Evolutionary conservation across 2,329 filamentous ascomycete species (phyloP).

Genomic region (Neonectria sp.): DNA sequence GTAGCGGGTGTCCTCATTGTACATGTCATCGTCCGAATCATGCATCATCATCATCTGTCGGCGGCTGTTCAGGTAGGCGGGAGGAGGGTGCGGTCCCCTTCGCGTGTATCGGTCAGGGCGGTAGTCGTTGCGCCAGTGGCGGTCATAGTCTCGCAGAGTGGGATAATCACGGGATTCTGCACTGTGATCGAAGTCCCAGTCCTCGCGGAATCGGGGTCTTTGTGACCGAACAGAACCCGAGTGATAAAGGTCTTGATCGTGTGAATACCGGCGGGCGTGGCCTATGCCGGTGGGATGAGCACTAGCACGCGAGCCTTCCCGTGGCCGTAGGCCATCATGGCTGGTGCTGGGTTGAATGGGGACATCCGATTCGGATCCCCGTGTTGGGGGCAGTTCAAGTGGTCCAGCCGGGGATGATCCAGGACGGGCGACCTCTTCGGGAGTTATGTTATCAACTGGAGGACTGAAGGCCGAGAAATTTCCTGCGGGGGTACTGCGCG

Average conservation of each 20-base stretch:
- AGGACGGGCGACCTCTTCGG: slow-evolving; percentile 33
- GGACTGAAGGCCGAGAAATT: slow-evolving; percentile 37
- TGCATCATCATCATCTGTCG: slow-evolving; percentile 30
- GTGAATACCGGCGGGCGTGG: slow-evolving; percentile 33
- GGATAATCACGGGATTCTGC: slow-evolving; percentile 37
- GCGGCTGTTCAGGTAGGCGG: slow-evolving; percentile 43
- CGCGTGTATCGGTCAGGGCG: slow-evolving; percentile 44
- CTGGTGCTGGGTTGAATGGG: slow-evolving; percentile 40
- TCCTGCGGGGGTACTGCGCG: slow-evolving; percentile 44
- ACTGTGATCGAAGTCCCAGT: slow-evolving; percentile 43
- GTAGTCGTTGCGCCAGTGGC: slow-evolving; percentile 44
- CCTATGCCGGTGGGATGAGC: slow-evolving; percentile 34
- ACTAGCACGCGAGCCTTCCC: slow-evolving; percentile 39
- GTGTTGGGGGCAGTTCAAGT: slow-evolving; percentile 17
- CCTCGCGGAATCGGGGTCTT: slow-evolving; percentile 42
- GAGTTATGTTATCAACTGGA: slow-evolving; percentile 23
- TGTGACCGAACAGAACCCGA: slow-evolving; percentile 41
- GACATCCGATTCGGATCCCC: slow-evolving; percentile 38
- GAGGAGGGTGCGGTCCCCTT: slow-evolving; percentile 43
- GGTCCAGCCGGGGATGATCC: slow-evolving; percentile 34
- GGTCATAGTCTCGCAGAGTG: slow-evolving; percentile 43
- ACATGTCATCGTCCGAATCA: slow-evolving; percentile 46
- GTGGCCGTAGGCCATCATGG: slow-evolving; percentile 37
- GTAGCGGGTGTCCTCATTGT: slow-evolving; percentile 40
- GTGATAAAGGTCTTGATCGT: slow-evolving; percentile 42